These are phyloP conservation scores for Annulohypoxylon moriforme DNA, from an alignment of 495 filamentous ascomycete species.

Conservation along the genomic window DNA sequence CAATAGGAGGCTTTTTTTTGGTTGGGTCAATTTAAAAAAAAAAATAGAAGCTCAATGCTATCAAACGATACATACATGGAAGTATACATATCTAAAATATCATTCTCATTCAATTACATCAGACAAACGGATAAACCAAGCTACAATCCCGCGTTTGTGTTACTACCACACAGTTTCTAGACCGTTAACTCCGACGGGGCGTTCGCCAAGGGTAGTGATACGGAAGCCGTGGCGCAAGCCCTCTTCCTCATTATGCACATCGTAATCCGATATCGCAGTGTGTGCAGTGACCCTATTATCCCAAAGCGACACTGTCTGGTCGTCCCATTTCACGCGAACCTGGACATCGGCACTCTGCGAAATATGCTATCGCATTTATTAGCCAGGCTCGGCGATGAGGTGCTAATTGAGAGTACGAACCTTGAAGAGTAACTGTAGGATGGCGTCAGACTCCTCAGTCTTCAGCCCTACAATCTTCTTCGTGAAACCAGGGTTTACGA, in stretches of 20 bases:
- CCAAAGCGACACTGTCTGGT: slow-evolving; percentile 79
- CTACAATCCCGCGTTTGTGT: background rate
- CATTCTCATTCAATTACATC: background rate
- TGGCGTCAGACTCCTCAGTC: slow-evolving; percentile 74
- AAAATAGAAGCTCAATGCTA: background rate
- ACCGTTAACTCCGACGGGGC: slow-evolving; percentile 57
- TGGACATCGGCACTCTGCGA: slow-evolving; percentile 70
- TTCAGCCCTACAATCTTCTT: slow-evolving; percentile 79
- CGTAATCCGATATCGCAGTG: slow-evolving; percentile 65
- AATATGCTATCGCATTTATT: slow-evolving; percentile 45
- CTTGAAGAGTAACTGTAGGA: slow-evolving; percentile 73
- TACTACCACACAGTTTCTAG: slow-evolving; percentile 54
- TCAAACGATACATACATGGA: background rate
- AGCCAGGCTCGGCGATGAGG: background rate
- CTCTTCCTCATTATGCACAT: slow-evolving; percentile 58
- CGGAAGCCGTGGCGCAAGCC: slow-evolving; percentile 61
- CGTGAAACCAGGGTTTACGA: slow-evolving; percentile 84
- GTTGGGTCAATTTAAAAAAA: background rate
- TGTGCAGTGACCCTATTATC: slow-evolving; percentile 75
- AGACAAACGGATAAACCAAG: background rate
- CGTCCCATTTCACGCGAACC: slow-evolving; percentile 76
- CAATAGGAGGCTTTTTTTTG: background rate
- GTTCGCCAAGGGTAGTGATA: slow-evolving; percentile 59
- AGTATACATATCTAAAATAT: background rate
- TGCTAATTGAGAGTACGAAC: slow-evolving; percentile 56